phyloP scores from a whole-genome alignment of 1,139 yeast species.

The Taphrina communis region DNA sequence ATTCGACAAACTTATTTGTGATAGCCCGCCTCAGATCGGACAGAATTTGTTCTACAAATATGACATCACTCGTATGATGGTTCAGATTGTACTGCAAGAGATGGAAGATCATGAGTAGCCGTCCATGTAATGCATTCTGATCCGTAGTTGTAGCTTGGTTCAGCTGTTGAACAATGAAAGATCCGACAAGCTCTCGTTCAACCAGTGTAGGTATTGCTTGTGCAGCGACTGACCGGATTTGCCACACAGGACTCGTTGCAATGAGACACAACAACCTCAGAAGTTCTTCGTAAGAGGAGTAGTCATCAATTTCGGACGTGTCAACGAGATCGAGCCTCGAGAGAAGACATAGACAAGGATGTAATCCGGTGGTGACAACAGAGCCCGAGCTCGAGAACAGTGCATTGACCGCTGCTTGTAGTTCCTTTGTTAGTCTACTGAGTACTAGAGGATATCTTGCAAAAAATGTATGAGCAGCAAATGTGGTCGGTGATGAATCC shows the following conservation, averaged over 20 bases:
- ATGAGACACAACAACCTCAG: conserved; percentile 56
- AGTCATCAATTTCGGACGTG: conserved; percentile 56
- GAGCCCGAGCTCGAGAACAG: conserved; percentile 15
- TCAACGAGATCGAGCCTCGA: conserved; percentile 68
- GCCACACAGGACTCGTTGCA: conserved; percentile 68
- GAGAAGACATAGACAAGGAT: conserved; percentile 75
- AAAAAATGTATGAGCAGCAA: conserved; percentile 65
- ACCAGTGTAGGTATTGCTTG: conserved; percentile 65
- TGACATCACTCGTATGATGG: conserved; percentile 3
- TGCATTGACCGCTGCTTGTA: conserved; percentile 54
- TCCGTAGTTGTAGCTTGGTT: conserved; percentile 11
- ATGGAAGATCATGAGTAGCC: conserved; percentile 32
- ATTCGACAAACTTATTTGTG: conserved; percentile 14
- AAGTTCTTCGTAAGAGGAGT: conserved; percentile 3
- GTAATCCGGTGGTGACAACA: conserved; percentile 51
- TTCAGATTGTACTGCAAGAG: conserved; percentile 35
- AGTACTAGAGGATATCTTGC: conserved; percentile 63
- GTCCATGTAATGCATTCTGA: conserved; percentile 44
- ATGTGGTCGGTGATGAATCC: conserved; percentile 43
- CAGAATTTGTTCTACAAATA: conserved; percentile 28
- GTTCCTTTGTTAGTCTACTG: conserved; percentile 57
- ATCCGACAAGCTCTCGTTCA: conserved; percentile 24
- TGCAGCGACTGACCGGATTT: conserved; percentile 79
- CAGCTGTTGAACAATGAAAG: conserved; percentile 34
- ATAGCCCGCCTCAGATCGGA: conserved; percentile 31